These are phyloP conservation scores for Abeoforma whisleri DNA, from an alignment of 78 protist species.

Conservation along the genomic window DNA sequence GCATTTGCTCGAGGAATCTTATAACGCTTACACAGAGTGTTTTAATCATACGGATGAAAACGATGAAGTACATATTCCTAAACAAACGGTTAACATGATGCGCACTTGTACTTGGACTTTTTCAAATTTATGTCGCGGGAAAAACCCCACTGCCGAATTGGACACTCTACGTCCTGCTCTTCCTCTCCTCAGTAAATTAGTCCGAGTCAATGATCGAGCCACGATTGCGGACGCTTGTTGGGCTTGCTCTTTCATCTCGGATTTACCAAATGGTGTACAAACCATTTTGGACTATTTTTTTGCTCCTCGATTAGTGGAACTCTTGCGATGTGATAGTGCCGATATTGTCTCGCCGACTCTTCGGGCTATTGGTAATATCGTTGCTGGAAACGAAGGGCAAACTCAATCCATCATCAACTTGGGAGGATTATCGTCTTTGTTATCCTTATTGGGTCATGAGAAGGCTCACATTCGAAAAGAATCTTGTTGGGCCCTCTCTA, in stretches of 20 bases:
- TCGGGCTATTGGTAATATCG: slow-evolving; percentile 91
- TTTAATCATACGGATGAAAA: too few relatives aligned
- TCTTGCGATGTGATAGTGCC: too few relatives aligned
- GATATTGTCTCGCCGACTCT: slow-evolving; percentile 88
- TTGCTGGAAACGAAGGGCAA: slow-evolving; percentile 88
- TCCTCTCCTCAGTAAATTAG: too few relatives aligned
- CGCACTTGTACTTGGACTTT: slow-evolving; percentile 92
- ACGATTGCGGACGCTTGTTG: slow-evolving; percentile 81
- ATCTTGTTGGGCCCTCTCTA: slow-evolving; percentile 95
- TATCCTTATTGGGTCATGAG: too few relatives aligned
- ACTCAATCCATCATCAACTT: too few relatives aligned
- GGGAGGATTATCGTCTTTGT: too few relatives aligned
- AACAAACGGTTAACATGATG: slow-evolving; percentile 55
- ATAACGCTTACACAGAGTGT: too few relatives aligned
- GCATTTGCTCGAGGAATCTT: not conserved
- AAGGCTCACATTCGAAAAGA: slow-evolving; percentile 90
- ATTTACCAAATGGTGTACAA: slow-evolving; percentile 81
- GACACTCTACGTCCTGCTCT: too few relatives aligned
- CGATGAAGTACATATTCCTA: too few relatives aligned
- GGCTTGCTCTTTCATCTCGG: slow-evolving; percentile 89
- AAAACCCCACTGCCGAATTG: slow-evolving; percentile 52
- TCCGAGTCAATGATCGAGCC: slow-evolving; percentile 2
- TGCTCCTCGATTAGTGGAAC: too few relatives aligned
- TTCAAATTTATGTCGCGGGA: slow-evolving; percentile 89
- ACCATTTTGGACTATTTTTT: slow-evolving; percentile 64